phyloP scores from a whole-genome alignment of 208 protist species.

The Acanthamoeba quina region DNA sequence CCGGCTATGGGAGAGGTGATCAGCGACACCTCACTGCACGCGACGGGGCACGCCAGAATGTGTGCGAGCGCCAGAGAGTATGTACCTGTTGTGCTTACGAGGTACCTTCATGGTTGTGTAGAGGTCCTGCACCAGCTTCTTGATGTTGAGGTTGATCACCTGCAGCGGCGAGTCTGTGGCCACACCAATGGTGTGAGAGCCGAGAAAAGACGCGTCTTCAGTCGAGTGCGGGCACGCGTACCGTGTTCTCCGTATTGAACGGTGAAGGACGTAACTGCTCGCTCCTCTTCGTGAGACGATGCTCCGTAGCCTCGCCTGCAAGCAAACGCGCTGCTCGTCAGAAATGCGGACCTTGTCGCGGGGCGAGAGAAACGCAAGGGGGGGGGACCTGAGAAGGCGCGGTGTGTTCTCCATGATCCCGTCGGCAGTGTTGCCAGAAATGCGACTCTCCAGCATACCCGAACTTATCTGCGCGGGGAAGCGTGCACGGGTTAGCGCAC shows the following conservation, averaged over 20 bases:
- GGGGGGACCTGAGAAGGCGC: background rate
- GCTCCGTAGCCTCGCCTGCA: background rate
- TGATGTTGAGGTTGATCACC: constrained; percentile 47
- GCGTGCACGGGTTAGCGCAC: background rate
- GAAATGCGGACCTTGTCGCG: too few species aligned
- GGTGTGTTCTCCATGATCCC: constrained; percentile 34
- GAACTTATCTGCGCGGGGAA: background rate
- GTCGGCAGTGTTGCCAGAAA: background rate
- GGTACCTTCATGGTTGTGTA: background rate
- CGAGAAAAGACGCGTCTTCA: background rate
- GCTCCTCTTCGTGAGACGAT: too few species aligned
- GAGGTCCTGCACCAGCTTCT: constrained; percentile 34
- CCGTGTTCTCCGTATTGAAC: background rate
- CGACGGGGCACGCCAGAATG: background rate
- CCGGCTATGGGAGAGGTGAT: background rate
- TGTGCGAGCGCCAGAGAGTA: background rate
- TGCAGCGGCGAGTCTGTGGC: constrained; percentile 19
- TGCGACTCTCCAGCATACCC: constrained; percentile 45
- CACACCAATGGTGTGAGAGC: background rate
- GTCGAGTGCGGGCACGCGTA: background rate
- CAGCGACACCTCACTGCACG: background rate
- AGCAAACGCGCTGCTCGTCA: too few species aligned
- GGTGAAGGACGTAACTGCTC: constrained; percentile 21
- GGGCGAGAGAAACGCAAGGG: background rate
- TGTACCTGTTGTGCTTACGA: background rate